phyloP scores from a whole-genome alignment of 2,329 filamentous ascomycete species.

The Fusarium brachygibbosum region DNA sequence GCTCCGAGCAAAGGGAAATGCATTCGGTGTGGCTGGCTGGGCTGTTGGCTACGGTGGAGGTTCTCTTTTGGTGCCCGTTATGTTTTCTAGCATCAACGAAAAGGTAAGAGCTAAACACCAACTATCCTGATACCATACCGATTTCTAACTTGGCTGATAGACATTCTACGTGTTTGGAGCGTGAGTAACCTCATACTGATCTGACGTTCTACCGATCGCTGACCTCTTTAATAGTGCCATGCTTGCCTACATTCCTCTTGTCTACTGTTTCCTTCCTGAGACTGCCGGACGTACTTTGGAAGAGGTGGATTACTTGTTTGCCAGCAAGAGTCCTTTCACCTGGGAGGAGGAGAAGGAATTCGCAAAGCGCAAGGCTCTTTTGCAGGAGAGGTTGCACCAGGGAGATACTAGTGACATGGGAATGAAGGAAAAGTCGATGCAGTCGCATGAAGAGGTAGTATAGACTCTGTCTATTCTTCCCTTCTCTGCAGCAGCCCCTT shows the following conservation, averaged over 20 bases:
- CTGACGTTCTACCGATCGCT: neutral
- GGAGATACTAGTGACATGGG: neutral
- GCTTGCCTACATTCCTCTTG: constrained; percentile 15
- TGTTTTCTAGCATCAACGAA: constrained; percentile 19
- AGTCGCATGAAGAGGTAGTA: neutral
- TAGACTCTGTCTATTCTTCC: neutral
- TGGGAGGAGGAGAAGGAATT: constrained; percentile 22
- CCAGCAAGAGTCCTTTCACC: constrained; percentile 17
- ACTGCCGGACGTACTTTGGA: constrained; percentile 16
- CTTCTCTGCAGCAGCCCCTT: too few species aligned
- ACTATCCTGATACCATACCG: neutral
- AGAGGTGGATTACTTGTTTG: constrained; percentile 17
- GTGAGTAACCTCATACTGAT: neutral
- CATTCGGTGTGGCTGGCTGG: constrained; percentile 49
- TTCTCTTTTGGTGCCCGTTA: constrained; percentile 12
- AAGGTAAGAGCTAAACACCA: neutral
- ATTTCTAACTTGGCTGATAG: constrained; percentile 1
- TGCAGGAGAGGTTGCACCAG: constrained; percentile 2
- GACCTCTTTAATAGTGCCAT: constrained; percentile 7
- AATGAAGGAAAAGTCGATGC: neutral
- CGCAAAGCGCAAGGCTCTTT: constrained; percentile 1
- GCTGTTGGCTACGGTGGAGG: constrained; percentile 36
- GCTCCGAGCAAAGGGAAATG: constrained; percentile 49
- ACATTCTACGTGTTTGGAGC: constrained; percentile 20
- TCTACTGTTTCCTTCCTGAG: constrained; percentile 21